These are phyloP conservation scores for Phyllosticta capitalensis DNA, from an alignment of 2,329 filamentous ascomycete genomes.

Conservation along the genomic window DNA sequence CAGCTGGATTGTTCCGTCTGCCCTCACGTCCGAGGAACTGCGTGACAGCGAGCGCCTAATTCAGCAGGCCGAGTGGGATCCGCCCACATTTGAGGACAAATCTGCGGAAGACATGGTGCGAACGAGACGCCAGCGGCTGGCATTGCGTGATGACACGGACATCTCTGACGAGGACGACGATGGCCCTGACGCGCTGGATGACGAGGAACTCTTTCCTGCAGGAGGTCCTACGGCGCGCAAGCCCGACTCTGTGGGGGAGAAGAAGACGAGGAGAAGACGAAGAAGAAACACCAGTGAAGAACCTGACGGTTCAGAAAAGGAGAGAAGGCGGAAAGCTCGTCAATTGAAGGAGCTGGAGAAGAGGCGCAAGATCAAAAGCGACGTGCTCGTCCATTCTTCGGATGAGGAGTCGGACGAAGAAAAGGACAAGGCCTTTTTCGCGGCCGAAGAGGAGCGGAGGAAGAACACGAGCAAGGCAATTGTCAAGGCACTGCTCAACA, in stretches of 20 bases:
- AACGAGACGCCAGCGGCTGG: constrained; percentile 47
- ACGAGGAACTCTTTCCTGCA: constrained; percentile 54
- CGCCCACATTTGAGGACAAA: constrained; percentile 59
- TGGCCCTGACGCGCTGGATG: constrained; percentile 53
- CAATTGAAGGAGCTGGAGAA: constrained; percentile 67
- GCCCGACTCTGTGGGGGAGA: constrained; percentile 44
- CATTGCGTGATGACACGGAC: constrained; percentile 27
- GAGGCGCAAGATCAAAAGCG: constrained; percentile 71
- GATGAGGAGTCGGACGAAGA: constrained; percentile 86
- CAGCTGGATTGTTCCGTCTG: constrained; percentile 65
- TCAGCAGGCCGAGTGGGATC: constrained; percentile 67
- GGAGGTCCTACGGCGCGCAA: constrained; percentile 55
- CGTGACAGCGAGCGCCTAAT: constrained; percentile 62
- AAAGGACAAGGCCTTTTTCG: constrained; percentile 65
- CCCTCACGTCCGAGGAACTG: constrained; percentile 54
- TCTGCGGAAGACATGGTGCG: constrained; percentile 71
- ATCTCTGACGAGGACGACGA: constrained; percentile 47
- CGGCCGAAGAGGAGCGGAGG: constrained; percentile 58
- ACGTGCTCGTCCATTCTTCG: constrained; percentile 67
- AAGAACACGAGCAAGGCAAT: constrained; percentile 45
- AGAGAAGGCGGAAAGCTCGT: constrained; percentile 51
- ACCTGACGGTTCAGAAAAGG: constrained; percentile 50
- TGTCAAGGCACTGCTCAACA: constrained; percentile 38
- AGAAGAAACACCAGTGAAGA: constrained; percentile 38
- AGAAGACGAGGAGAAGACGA: constrained; percentile 53